Conservation (phyloP, 805 yeast species). For the Metschnikowia matae region DNA sequence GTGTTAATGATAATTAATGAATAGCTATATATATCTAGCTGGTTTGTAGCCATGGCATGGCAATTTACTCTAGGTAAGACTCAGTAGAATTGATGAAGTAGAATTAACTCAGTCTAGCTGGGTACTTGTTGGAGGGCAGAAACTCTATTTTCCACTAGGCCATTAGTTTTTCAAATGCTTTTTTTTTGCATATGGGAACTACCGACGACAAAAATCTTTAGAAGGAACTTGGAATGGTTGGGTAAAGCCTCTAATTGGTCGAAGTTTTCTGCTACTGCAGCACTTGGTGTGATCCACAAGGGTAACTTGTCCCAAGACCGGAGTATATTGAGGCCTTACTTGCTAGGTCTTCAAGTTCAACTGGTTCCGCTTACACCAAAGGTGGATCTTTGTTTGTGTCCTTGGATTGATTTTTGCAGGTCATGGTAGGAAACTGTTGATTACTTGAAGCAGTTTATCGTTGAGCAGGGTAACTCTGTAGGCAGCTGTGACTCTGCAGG, state of each 20-base stretch:
- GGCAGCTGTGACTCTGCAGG: too few relatives aligned
- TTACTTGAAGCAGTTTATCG: constrained; percentile 68
- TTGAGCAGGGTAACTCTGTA: constrained; percentile 59
- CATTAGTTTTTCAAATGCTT: constrained; percentile 91
- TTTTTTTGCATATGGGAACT: constrained; percentile 92
- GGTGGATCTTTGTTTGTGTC: constrained; percentile 95
- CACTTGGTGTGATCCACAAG: constrained; percentile 93
- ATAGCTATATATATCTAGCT: too few relatives aligned
- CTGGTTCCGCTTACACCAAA: constrained; percentile 84
- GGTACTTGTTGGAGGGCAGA: constrained; percentile 79
- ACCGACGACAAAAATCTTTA: constrained; percentile 89
- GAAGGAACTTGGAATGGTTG: constrained; percentile 90
- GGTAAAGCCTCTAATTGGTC: constrained; percentile 99
- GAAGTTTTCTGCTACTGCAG: constrained; percentile 95
- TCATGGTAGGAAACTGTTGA: constrained; percentile 86
- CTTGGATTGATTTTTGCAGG: constrained; percentile 94
- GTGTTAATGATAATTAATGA: too few relatives aligned
- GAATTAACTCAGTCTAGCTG: too few relatives aligned
- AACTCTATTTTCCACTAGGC: constrained; percentile 94
- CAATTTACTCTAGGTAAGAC: too few relatives aligned
- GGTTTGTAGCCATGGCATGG: too few relatives aligned
- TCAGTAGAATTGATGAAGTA: too few relatives aligned
- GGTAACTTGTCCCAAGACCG: constrained; percentile 92
- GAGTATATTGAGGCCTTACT: constrained; percentile 80
- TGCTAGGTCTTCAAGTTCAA: constrained; percentile 79